Evolutionary conservation across 2,329 filamentous ascomycete genomes (phyloP).

Genomic region (Colletotrichum musae): DNA sequence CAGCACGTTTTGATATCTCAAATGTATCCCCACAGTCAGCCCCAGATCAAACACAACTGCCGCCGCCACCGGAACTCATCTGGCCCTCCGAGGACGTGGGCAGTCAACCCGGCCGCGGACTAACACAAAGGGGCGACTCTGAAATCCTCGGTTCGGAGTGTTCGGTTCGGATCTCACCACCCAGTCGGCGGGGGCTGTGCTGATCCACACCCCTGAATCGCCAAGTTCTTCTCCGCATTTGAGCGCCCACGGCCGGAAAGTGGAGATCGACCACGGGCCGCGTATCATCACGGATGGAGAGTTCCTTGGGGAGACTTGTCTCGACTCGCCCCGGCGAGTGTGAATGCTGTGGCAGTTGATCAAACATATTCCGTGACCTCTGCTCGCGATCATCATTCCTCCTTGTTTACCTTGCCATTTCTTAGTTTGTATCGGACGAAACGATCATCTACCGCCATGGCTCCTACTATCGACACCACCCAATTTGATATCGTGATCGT

Average conservation of each 20-base stretch:
- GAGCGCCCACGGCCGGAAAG: not conserved
- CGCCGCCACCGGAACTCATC: not conserved
- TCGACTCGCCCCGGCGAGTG: too few relatives aligned
- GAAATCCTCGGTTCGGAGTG: constrained; percentile 20
- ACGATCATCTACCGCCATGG: not conserved
- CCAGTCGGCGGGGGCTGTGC: not conserved
- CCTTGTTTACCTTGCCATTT: too few relatives aligned
- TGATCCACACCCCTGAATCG: too few relatives aligned
- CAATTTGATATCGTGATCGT: constrained; percentile 45
- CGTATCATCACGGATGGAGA: not conserved
- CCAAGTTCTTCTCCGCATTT: constrained; percentile 15
- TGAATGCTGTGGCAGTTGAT: not conserved
- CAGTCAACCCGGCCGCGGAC: not conserved
- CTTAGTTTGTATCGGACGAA: not conserved
- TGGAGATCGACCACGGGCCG: not conserved
- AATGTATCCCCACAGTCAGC: not conserved
- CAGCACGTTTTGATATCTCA: constrained; percentile 19
- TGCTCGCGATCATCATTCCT: not conserved
- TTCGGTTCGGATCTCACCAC: constrained; percentile 25
- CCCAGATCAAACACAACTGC: not conserved
- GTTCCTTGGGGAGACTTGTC: too few relatives aligned
- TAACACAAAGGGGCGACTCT: not conserved
- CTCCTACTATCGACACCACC: not conserved
- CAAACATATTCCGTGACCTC: not conserved
- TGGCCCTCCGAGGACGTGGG: not conserved